Evolutionary conservation across 148 eudicot genomes (phyloP), one percentile per base, ranked within the genome.

Genomic region (Dianthus caryophyllus): DNA sequence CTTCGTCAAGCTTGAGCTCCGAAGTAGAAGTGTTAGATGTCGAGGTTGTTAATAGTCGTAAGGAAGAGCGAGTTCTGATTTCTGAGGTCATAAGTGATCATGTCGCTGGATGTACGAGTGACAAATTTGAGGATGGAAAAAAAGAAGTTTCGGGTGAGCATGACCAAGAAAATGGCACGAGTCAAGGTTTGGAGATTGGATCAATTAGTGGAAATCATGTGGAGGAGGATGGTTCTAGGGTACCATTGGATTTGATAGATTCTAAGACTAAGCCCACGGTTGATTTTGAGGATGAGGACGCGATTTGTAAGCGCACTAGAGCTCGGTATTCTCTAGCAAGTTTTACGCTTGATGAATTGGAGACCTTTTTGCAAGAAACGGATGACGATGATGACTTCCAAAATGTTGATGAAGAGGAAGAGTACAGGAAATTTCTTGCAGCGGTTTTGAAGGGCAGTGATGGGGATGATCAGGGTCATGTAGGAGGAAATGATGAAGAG

Each of bases 271-370:
- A 70, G 56, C 52, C 78, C 9, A 6, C 55, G 33, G 30, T 69
- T 64, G 87, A 80, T 73, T 63, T 54, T 49, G 88, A 84, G 69
- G 80, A 85, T 46, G 96, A 93, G 54, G 96, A 85, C 81, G 96
- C 98, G 30, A 93, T 93, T 27, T 87, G 87, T 73, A 87, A 65
- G 84, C 88, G 98, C 20, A 93, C 98, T 59, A 87, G 98, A 77
- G 98, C 98, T 70, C 88, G 88, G 31, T 90, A 93, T 84, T 93
- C 96, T 61, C 98, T 93, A 79, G 92, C 95, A 22, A 82, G 89
- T 75, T 90, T 84, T 77, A 85, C 98, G 0, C 95, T 93, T 52
- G 98, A 93, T 83, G 96, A 93, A 73, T 85, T 93, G 62, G 98
- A 93, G 83, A 86, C 87, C 25, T 93, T 93, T 81, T 88, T 93